Percentiles rank a stretch among this genome's conserved stretches.
These are phyloP conservation scores for Xylariaceae sp. DNA, from an alignment of 2,329 filamentous ascomycete species.

Conservation along the genomic window DNA sequence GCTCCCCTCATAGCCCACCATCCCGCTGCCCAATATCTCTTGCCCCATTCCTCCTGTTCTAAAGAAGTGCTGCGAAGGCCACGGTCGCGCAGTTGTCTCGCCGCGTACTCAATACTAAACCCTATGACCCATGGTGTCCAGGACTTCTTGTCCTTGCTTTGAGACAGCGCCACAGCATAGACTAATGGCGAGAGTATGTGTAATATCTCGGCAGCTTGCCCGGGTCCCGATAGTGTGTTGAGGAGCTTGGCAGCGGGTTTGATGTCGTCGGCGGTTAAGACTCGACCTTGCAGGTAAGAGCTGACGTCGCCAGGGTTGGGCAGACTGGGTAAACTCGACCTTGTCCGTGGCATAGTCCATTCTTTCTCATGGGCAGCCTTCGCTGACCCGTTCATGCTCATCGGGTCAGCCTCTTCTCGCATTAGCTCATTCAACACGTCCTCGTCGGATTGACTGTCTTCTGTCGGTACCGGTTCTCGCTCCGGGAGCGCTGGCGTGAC, in stretches of 20 bases:
- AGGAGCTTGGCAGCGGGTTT: conserved; percentile 87
- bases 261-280: conserved; percentile 94
- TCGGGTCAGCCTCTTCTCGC: conserved; percentile 45
- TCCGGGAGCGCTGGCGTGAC: conserved; percentile 86
- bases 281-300: conserved; percentile 84
- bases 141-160: conserved; percentile 72
- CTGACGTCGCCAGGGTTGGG: conserved; percentile 84
- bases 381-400: conserved; percentile 51
- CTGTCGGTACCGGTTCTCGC: conserved; percentile 73
- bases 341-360: conserved; percentile 96
- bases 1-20: conserved; percentile 99
- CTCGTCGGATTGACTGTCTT: conserved; percentile 59
- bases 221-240: conserved; percentile 76
- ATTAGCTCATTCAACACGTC: conserved; percentile 42
- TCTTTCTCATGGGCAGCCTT: conserved; percentile 62
- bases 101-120: conserved; percentile 82
- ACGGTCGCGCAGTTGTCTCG: conserved; percentile 78
- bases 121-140: conserved; percentile 95
- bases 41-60: conserved; percentile 87
- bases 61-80: conserved; percentile 83
- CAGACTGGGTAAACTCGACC: conserved; percentile 80
- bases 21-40: conserved; percentile 85
- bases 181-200: conserved; percentile 89
- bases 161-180: conserved; percentile 83
- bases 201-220: conserved; percentile 83